Evolutionary conservation across 495 filamentous ascomycete species (phyloP).

Genomic region (Aspergillus steynii): DNA sequence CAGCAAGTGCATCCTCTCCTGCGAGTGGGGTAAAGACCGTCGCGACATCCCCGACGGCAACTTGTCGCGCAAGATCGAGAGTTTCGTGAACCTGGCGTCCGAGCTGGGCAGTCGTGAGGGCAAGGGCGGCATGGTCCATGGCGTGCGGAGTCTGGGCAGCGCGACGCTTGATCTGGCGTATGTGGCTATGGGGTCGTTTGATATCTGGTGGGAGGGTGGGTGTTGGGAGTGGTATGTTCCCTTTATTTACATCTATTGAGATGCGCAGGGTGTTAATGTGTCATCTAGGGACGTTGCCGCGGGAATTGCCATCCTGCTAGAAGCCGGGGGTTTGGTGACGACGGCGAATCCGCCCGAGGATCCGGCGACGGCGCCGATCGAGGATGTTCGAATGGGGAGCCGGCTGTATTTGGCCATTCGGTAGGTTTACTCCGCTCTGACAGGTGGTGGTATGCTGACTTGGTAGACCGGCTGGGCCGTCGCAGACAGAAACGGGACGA

Average conservation of each 20-base stretch:
- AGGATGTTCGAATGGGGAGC: constrained; percentile 58
- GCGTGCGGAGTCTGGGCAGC: constrained; percentile 59
- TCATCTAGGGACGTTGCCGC: constrained; percentile 52
- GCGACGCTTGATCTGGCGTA: constrained; percentile 59
- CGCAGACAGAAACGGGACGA: constrained; percentile 57
- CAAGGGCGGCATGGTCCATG: constrained; percentile 65
- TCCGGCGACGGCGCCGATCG: constrained; percentile 52
- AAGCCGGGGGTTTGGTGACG: constrained; percentile 64
- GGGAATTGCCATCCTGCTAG: constrained; percentile 55
- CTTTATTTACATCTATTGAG: neutral
- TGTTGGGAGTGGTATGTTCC: constrained; percentile 56
- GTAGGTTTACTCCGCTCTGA: constrained; percentile 29
- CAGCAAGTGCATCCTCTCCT: constrained; percentile 64
- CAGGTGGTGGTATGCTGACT: neutral
- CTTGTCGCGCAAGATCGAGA: constrained; percentile 65
- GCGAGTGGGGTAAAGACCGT: constrained; percentile 74
- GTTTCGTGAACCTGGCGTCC: constrained; percentile 68
- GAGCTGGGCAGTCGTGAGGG: constrained; percentile 58
- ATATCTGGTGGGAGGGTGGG: constrained; percentile 61
- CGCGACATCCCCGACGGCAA: constrained; percentile 61
- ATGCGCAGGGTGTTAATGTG: neutral
- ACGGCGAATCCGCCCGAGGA: constrained; percentile 65
- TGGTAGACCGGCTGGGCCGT: constrained; percentile 59
- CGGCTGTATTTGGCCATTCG: constrained; percentile 65
- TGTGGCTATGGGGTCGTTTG: constrained; percentile 56